Evolutionary conservation across 441 rosid genomes (phyloP), one percentile per base, ranked within the genome.

Genomic region (Erodium moschatum): DNA sequence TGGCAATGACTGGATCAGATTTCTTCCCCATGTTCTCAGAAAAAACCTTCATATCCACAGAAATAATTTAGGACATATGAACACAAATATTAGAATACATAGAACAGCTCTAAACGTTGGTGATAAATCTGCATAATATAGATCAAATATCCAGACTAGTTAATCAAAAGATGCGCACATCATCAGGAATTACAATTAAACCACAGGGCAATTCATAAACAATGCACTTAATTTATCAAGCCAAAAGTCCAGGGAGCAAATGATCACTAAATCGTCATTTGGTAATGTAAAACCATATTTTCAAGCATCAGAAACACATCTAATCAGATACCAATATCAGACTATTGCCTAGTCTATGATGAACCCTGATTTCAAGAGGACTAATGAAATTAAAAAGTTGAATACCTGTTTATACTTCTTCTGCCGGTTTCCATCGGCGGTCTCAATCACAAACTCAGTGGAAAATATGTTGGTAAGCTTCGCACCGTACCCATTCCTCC

Each of bases 401-500:
- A 24, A 29, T 73, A 90, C 97, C 99, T 90, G 97, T 83, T 91
- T 91, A 71, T 91, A 94, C 78, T 82, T 88, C 74, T 84, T 88
- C 76, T 68, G 85, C 2, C 96, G 76, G 77, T 74, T 88, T 0
- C 92, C 97, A 69, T 91, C 96, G 0, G 97, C 97, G 0, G 99
- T 94, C 77, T 94, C 97, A 0, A 94, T 88, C 10, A 80, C 82
- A 73, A 94, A 94, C 77, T 94, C 92, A 0, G 86, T 87, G 0
- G 97, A 89, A 78, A 91, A 94, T 21, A 94, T 91, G 56, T 94
- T 94, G 0, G 99, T 82, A 7, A 94, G 94, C 87, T 94, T 91
- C 3, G 97, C 99, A 7, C 99, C 99, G 16, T 86, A 91, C 1
- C 99, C 97, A 15, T 94, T 94, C 71, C 99, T 83, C 5, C 97